Evolutionary conservation across 495 filamentous ascomycete genomes (phyloP).

Genomic region (Jackrogersella minutella): DNA sequence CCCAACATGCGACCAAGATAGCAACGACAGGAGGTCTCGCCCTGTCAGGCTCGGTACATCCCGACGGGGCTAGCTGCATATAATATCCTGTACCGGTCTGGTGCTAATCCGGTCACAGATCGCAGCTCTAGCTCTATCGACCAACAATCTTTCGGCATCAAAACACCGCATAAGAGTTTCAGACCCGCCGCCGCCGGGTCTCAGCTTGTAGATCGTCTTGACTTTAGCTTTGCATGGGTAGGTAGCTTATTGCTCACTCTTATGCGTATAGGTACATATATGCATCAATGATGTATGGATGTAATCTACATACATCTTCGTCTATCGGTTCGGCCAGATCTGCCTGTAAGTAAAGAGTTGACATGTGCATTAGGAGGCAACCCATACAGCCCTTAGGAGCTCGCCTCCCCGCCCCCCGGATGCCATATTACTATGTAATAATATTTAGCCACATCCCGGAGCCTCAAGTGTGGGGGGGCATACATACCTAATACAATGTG

Average conservation of each 20-base stretch:
- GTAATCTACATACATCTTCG: too few relatives aligned
- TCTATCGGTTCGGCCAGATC: conserved; percentile 29
- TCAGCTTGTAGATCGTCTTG: conserved; percentile 51
- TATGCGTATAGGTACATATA: too few relatives aligned
- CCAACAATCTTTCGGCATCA: conserved; percentile 31
- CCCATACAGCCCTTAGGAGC: neutral
- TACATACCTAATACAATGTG: conserved; percentile 13
- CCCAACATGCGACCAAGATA: conserved; percentile 4
- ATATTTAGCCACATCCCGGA: conserved; percentile 19
- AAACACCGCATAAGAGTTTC: conserved; percentile 46
- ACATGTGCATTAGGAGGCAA: conserved; percentile 5
- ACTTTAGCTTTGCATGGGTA: conserved; percentile 6
- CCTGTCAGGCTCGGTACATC: conserved; percentile 35
- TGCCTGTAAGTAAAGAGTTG: neutral
- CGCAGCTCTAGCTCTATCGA: conserved; percentile 29
- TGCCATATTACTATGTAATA: neutral
- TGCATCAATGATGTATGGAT: too few relatives aligned
- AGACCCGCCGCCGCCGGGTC: conserved; percentile 44
- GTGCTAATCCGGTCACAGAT: conserved; percentile 47
- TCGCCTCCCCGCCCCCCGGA: neutral
- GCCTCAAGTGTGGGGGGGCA: conserved; percentile 20
- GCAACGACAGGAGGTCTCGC: conserved; percentile 6
- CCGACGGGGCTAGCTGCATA: conserved; percentile 29
- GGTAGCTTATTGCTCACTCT: neutral
- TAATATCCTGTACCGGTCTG: conserved; percentile 38